Base-by-base conservation (phyloP, 768 basidiomycete species). In the Chalciporus sphaerocephalus region DNA sequence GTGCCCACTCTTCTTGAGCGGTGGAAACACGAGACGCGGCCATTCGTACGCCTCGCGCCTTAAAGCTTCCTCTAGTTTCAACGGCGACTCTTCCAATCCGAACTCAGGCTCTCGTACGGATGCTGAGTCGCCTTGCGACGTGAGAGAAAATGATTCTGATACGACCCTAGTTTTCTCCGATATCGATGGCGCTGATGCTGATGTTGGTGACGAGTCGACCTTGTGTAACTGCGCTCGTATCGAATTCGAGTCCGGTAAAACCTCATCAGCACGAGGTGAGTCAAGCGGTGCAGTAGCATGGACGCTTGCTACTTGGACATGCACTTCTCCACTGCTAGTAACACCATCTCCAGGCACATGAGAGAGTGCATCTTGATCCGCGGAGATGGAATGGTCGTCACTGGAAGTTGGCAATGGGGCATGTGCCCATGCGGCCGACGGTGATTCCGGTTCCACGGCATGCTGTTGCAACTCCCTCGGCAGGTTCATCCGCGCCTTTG, bases 11-110 rank as follows among this genome's bases (percentile, higher is more conserved):
- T 82, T 81, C 67, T 96, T 96, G 59, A 96, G 60, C 23, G 96
- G 95, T n/a, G 92, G 83, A 54, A 91, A 87, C 40, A 97, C 78
- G 25, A 98, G 75, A 44, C 96, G 80, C 28, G 95, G 91, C 95
- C 95, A 96, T 35, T 72, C 68, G 52, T 85, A 92, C 10, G 92
- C 84, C 64, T 94, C 90, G 21, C 70, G 68, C 53, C 86, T 73
- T 49, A 97, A 65, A 23, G 72, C 68, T 28, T 70, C 74, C 48
- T 80, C 65, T 15, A 87, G 53, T 23, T 78, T 71, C 23, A 47
- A 51, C 44, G 59, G 52, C 30, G 61, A 60, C 43, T 40, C 41
- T 35, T 51, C 53, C 17, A 33, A 40, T 21, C 38, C 38, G 36
- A 34, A 24, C 22, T 48, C 47, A 17, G 28, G 41, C 37, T 34